These are phyloP conservation scores for Cerioporus squamosus DNA, from an alignment of 1,284 basidiomycete species.

Conservation along the genomic window DNA sequence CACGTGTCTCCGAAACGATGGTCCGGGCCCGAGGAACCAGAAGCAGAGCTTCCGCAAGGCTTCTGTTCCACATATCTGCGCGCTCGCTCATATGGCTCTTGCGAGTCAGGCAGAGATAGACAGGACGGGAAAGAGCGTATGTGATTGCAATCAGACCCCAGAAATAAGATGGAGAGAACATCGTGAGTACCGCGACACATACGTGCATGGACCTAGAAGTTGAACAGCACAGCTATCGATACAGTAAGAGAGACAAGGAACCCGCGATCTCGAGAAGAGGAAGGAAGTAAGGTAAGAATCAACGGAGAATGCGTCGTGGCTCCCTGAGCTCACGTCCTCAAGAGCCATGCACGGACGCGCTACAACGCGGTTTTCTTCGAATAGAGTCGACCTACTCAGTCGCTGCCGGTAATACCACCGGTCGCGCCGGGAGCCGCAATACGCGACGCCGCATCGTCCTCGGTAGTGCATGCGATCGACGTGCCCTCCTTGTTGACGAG, in stretches of 20 bases:
- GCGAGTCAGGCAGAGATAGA: too few relatives aligned
- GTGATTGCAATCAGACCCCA: not conserved
- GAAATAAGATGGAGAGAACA: not conserved
- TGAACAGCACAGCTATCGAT: slow-evolving; percentile 1
- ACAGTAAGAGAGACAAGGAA: not conserved
- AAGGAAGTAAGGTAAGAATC: not conserved
- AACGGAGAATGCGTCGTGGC: not conserved
- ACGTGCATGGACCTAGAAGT: too few relatives aligned
- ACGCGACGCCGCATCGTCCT: slow-evolving; percentile 52
- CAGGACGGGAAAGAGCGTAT: not conserved
- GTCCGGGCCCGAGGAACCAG: too few relatives aligned
- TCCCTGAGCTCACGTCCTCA: slow-evolving; percentile 2
- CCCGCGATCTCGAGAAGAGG: too few relatives aligned
- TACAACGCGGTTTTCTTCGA: not conserved
- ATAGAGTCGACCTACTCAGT: slow-evolving; percentile 4
- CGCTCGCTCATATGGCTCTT: too few relatives aligned
- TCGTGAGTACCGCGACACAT: not conserved
- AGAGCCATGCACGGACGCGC: not conserved
- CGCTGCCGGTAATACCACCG: slow-evolving; percentile 38
- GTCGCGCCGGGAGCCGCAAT: slow-evolving; percentile 57
- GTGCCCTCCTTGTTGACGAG: slow-evolving; percentile 62
- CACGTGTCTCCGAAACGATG: too few relatives aligned
- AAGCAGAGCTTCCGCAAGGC: too few relatives aligned
- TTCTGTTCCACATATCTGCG: too few relatives aligned
- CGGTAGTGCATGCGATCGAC: slow-evolving; percentile 56